These are phyloP conservation scores for Taxillus chinensis DNA, from an alignment of 164 flowering plant species.

Conservation along the genomic window DNA sequence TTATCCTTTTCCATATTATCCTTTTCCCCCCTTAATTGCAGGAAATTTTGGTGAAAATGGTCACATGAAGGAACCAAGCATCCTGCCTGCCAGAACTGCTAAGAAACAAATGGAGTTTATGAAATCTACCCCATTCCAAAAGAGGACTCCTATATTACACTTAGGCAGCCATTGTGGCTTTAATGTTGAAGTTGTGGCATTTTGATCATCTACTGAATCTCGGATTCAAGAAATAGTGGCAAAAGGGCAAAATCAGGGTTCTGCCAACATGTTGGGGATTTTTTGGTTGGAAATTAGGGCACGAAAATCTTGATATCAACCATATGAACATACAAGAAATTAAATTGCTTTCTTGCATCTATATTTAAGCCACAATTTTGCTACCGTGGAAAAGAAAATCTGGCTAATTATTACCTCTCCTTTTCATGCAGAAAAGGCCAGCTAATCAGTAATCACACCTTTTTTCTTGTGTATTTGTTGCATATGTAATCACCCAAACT, in stretches of 20 bases:
- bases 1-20: no score
- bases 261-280: constrained; percentile 66
- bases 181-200: constrained; percentile 13
- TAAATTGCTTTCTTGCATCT: no score
- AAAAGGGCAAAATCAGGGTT: constrained; percentile 67
- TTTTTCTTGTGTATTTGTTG: no score
- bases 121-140: not conserved
- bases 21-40: no score
- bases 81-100: constrained; percentile 3
- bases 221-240: constrained; percentile 15
- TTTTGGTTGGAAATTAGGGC: constrained; percentile 29
- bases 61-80: constrained; percentile 17
- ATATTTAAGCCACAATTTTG: no score
- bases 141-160: not conserved
- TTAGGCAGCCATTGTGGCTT: constrained; percentile 3
- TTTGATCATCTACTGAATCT: constrained; percentile 15
- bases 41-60: constrained; percentile 40
- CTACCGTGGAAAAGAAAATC: no score
- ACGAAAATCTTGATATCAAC: no score
- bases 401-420: no score
- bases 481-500: no score
- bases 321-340: no score
- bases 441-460: no score
- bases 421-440: no score
- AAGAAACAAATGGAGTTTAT: not conserved